Evolutionary conservation across 495 filamentous ascomycete genomes (phyloP).

Genomic region (Lophiotrema nucula): DNA sequence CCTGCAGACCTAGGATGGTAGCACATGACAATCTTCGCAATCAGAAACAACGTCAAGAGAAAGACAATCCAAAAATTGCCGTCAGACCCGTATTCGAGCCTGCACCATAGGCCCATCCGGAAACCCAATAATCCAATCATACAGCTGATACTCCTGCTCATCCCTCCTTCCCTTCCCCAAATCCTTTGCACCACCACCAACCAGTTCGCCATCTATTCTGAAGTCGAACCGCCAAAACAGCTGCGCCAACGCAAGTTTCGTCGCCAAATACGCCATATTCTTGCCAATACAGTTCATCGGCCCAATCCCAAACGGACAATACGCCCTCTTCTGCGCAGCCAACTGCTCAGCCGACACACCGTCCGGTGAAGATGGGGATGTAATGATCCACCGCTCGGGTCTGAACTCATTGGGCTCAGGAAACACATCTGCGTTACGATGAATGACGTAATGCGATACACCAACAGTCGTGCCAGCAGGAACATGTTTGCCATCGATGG

Average conservation of each 20-base stretch:
- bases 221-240: neutral
- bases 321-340: neutral
- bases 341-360: neutral
- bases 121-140: neutral
- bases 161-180: constrained; percentile 2
- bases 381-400: neutral
- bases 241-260: neutral
- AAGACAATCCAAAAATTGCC: no score
- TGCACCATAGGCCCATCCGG: constrained; percentile 8
- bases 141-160: neutral
- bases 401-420: neutral
- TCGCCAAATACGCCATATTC: neutral
- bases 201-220: neutral
- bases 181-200: neutral
- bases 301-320: neutral
- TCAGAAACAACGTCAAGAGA: no score
- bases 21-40: no score
- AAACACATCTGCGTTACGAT: neutral
- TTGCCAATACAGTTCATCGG: neutral
- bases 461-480: constrained; percentile 4
- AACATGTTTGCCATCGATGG: constrained; percentile 1
- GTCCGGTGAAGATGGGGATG: no score
- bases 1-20: no score
- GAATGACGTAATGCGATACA: neutral
- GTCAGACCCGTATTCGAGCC: neutral